Conservation (phyloP, 2,329 filamentous ascomycete species). For the Colletotrichum theobromicola region DNA sequence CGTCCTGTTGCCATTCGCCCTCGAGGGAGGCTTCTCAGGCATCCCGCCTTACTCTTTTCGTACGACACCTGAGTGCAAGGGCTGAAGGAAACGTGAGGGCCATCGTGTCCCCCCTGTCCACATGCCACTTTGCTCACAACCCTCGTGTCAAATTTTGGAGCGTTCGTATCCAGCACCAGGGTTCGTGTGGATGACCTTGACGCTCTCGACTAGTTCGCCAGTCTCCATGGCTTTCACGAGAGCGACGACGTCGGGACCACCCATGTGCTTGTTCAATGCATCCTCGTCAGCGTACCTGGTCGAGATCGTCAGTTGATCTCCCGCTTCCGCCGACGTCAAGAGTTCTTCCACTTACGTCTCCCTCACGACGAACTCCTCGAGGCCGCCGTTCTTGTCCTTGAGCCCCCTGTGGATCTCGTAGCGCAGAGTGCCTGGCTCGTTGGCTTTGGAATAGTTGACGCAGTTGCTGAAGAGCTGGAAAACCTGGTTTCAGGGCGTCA, state of each 20-base stretch:
- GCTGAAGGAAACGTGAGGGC: background rate
- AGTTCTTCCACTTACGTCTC: slow-evolving; percentile 26
- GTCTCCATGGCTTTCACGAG: slow-evolving; percentile 24
- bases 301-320: background rate
- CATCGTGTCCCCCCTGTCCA: background rate
- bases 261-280: slow-evolving; percentile 26
- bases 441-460: slow-evolving; percentile 25
- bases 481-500: slow-evolving; percentile 22
- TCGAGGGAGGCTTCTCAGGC: background rate
- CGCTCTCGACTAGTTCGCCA: background rate
- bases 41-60: background rate
- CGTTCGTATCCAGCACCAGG: background rate
- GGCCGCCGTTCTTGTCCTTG: slow-evolving; percentile 24
- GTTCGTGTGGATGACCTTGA: background rate
- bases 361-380: slow-evolving; percentile 28
- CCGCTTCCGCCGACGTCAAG: background rate
- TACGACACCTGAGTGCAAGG: background rate
- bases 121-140: background rate
- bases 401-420: slow-evolving; percentile 30
- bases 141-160: background rate
- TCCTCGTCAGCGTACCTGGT: slow-evolving; percentile 28
- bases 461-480: slow-evolving; percentile 27
- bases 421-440: slow-evolving; percentile 28
- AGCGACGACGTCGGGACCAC: slow-evolving; percentile 21
- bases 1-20: background rate